A percentile compares a stretch with the other conserved stretches of the same genome.
phyloP scores from a whole-genome alignment of 225 moss, liverwort and hornwort genomes.

The Straminergon stramineum region DNA sequence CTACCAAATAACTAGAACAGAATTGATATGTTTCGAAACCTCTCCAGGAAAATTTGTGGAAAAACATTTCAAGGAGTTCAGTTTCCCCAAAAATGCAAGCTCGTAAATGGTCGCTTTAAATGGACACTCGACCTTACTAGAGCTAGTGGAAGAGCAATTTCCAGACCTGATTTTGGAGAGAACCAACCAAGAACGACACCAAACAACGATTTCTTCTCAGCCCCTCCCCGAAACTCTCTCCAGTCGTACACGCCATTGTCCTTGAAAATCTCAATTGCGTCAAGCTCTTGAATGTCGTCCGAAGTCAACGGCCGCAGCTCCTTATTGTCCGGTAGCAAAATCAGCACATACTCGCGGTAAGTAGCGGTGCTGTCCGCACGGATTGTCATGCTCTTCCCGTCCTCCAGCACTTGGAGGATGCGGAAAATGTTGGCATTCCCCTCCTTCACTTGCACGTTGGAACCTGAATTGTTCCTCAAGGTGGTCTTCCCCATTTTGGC shows the following conservation, averaged over 20 bases:
- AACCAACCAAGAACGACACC: fast-evolving
- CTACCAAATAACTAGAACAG: background rate
- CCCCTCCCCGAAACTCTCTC: background rate
- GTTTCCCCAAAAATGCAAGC: no score
- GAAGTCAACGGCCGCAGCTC: background rate
- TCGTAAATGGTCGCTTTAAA: no score
- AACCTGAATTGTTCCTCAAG: background rate
- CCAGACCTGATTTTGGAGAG: background rate
- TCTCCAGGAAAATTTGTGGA: no score
- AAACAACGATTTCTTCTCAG: background rate
- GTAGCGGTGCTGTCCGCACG: background rate
- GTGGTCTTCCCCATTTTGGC: background rate
- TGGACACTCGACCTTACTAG: background rate
- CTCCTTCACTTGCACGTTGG: background rate
- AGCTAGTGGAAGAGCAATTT: background rate
- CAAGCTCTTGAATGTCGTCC: background rate
- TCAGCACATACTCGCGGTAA: background rate
- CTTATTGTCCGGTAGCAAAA: background rate
- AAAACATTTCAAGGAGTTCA: no score
- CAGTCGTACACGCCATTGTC: background rate
- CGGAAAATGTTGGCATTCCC: background rate
- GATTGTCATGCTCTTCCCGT: background rate
- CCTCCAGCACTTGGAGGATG: fast-evolving
- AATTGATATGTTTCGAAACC: background rate
- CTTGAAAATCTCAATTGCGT: background rate